phyloP scores from a whole-genome alignment of 1,284 basidiomycete genomes.

The Austroboletus olivaceoglutinosus region DNA sequence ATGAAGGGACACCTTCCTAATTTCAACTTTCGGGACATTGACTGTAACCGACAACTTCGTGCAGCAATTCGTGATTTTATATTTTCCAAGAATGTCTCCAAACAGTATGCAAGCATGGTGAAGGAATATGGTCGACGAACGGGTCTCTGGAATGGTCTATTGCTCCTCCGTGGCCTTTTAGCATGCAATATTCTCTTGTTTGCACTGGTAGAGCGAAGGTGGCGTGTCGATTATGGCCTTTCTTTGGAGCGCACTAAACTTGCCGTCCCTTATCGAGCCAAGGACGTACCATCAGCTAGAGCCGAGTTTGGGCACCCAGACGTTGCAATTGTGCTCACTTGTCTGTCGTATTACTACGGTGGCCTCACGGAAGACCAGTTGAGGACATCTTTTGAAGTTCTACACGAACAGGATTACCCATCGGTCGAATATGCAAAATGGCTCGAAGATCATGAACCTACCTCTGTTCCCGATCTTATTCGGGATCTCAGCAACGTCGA shows the following conservation, averaged over 20 bases:
- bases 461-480: too few relatives aligned
- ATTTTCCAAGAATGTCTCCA: neutral
- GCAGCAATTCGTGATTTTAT: slow-evolving; percentile 26
- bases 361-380: slow-evolving; percentile 43
- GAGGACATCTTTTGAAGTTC: slow-evolving; percentile 35
- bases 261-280: neutral
- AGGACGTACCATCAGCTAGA: slow-evolving; percentile 37
- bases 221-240: slow-evolving; percentile 51
- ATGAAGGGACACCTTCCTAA: slow-evolving; percentile 23
- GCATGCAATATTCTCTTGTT: slow-evolving; percentile 40
- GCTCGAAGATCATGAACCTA: slow-evolving; percentile 26
- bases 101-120: too few relatives aligned
- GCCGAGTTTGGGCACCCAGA: slow-evolving; percentile 37
- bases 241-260: neutral
- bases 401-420: slow-evolving; percentile 45
- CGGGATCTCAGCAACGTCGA: slow-evolving; percentile 19
- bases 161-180: slow-evolving; percentile 44
- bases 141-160: slow-evolving; percentile 32
- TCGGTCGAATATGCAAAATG: slow-evolving; percentile 42
- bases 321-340: slow-evolving; percentile 45
- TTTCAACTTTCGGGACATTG: slow-evolving; percentile 17
- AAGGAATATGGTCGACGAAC: slow-evolving; percentile 11
- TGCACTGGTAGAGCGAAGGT: slow-evolving; percentile 40
- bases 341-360: slow-evolving; percentile 48
- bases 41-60: too few relatives aligned